phyloP scores from a whole-genome alignment of 495 filamentous ascomycete species.

The Lasiosphaeria ovina region DNA sequence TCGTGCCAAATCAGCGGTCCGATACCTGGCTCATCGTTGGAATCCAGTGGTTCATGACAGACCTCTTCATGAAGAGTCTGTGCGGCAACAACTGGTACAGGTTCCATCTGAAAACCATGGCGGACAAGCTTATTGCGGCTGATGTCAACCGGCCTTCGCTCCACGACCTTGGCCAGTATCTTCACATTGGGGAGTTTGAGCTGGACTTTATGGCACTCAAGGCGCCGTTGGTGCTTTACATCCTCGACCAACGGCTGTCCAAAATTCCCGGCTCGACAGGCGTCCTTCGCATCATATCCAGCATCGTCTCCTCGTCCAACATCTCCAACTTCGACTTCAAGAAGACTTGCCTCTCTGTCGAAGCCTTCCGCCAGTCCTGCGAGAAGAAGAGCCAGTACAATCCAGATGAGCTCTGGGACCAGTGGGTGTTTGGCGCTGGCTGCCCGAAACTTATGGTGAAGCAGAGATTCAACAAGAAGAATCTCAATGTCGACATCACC shows the following conservation, averaged over 20 bases:
- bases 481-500: slow-evolving; percentile 88
- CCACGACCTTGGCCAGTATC: slow-evolving; percentile 69
- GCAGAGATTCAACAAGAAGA: slow-evolving; percentile 96
- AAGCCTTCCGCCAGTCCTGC: slow-evolving; percentile 72
- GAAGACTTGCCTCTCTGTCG: slow-evolving; percentile 70
- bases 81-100: slow-evolving; percentile 93
- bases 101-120: slow-evolving; percentile 82
- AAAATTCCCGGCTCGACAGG: slow-evolving; percentile 83
- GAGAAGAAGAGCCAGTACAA: slow-evolving; percentile 85
- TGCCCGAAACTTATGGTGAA: slow-evolving; percentile 82
- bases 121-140: slow-evolving; percentile 75
- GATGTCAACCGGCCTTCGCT: slow-evolving; percentile 84
- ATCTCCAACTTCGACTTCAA: slow-evolving; percentile 67
- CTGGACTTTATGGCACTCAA: slow-evolving; percentile 89
- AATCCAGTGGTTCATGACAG: slow-evolving; percentile 89
- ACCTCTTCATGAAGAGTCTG: slow-evolving; percentile 81
- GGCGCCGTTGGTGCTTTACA: slow-evolving; percentile 86
- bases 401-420: slow-evolving; percentile 82
- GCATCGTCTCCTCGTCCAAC: slow-evolving; percentile 76
- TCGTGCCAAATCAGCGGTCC: slow-evolving; percentile 72
- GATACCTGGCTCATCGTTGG: slow-evolving; percentile 93
- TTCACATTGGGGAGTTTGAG: slow-evolving; percentile 78
- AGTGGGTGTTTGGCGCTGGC: slow-evolving; percentile 87
- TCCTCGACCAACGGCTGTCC: slow-evolving; percentile 82
- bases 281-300: slow-evolving; percentile 77